Conservation (phyloP, 352 stramenopile genomes). For the Phytophthora uliginosa region DNA sequence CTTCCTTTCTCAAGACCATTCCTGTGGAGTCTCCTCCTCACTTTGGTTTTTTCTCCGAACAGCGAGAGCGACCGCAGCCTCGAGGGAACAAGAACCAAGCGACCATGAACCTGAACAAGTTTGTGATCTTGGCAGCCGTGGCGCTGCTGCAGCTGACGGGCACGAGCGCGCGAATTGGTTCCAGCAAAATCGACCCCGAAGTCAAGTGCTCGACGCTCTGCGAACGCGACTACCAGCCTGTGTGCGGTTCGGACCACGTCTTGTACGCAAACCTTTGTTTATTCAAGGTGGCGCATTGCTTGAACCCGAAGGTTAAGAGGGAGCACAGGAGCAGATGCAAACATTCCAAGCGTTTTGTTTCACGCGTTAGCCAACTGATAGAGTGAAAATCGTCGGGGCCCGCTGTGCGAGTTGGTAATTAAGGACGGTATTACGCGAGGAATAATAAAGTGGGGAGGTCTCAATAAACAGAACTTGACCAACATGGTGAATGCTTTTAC, state of each 20-base stretch:
- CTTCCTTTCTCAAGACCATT: background rate
- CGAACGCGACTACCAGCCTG: slow-evolving; percentile 22
- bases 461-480: too few species aligned
- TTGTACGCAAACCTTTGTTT: slow-evolving; percentile 42
- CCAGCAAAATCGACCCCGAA: slow-evolving; percentile 6
- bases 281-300: slow-evolving; percentile 11
- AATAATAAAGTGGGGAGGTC: too few species aligned
- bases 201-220: slow-evolving; percentile 18
- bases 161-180: background rate
- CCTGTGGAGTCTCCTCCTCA: background rate
- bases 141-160: slow-evolving; percentile 18
- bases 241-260: slow-evolving; percentile 39
- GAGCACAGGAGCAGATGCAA: slow-evolving; percentile 1
- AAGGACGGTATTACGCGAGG: too few species aligned
- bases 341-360: background rate
- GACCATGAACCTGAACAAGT: slow-evolving; percentile 20
- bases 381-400: background rate
- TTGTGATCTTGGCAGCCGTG: slow-evolving; percentile 11
- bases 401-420: too few species aligned
- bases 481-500: too few species aligned
- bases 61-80: slow-evolving; percentile 3
- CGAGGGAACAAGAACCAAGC: background rate
- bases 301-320: slow-evolving; percentile 4
- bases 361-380: background rate
- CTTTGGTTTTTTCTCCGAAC: slow-evolving; percentile 9